phyloP scores from a whole-genome alignment of 2,329 filamentous ascomycete species.

The Nemania sp. region DNA sequence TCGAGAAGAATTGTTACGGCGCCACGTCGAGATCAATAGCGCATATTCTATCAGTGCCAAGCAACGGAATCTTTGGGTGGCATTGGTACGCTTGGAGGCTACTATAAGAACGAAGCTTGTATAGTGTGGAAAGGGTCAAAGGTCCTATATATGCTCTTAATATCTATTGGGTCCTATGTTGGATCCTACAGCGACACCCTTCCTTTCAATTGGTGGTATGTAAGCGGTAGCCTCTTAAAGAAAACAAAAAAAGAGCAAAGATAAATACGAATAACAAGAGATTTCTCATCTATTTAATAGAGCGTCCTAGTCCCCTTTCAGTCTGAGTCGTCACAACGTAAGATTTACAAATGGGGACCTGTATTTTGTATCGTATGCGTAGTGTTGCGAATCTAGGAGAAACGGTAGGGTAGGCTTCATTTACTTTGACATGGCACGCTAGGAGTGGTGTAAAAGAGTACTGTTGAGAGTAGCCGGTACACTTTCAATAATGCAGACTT shows the following conservation, averaged over 20 bases:
- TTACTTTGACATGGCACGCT: too few species aligned
- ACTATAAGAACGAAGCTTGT: conserved; percentile 36
- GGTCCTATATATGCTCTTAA: conserved; percentile 35
- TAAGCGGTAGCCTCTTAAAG: conserved; percentile 12
- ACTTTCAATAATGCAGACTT: too few species aligned
- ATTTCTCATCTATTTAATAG: conserved; percentile 24
- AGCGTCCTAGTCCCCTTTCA: background rate
- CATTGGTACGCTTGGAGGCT: conserved; percentile 16
- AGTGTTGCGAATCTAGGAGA: too few species aligned
- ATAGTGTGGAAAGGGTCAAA: conserved; percentile 31
- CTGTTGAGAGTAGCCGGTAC: too few species aligned
- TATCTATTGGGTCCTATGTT: conserved; percentile 31
- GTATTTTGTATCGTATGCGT: too few species aligned
- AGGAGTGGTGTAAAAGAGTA: too few species aligned
- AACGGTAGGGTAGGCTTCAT: too few species aligned
- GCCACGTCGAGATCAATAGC: conserved; percentile 1
- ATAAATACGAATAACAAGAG: conserved; percentile 34
- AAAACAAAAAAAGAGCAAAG: conserved; percentile 24
- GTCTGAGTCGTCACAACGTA: background rate
- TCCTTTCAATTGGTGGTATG: conserved; percentile 15
- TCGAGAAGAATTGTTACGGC: conserved; percentile 6
- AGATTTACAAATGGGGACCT: too few species aligned
- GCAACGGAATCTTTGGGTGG: background rate
- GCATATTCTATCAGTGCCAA: conserved; percentile 10
- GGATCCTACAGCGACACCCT: conserved; percentile 26